phyloP scores from a whole-genome alignment of 441 rosid species.

The Bocquillonia castaneifolia region DNA sequence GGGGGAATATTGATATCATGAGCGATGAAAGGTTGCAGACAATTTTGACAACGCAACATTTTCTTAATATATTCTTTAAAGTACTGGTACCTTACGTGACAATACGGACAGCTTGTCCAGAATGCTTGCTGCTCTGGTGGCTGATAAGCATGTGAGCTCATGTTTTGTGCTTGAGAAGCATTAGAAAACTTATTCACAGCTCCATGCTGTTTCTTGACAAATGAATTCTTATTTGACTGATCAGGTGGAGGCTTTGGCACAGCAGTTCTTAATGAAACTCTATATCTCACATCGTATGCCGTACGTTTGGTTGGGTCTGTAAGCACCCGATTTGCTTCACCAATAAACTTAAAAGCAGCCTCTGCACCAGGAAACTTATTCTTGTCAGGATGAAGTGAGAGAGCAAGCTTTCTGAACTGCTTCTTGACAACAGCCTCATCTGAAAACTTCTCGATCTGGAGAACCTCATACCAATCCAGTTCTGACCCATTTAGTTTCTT shows the following conservation, averaged over 20 bases:
- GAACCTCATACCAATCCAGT: constrained; percentile 81
- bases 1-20: constrained; percentile 30
- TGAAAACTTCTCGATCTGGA: constrained; percentile 57
- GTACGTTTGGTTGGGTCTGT: constrained; percentile 52
- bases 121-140: constrained; percentile 39
- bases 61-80: constrained; percentile 31
- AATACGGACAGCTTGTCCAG: constrained; percentile 66
- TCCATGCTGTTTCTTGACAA: constrained; percentile 24
- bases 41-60: constrained; percentile 41
- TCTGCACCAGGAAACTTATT: constrained; percentile 89
- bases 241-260: constrained; percentile 39
- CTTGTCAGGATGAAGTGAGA: constrained; percentile 84
- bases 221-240: constrained; percentile 31
- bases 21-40: constrained; percentile 49
- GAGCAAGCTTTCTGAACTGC: constrained; percentile 83
- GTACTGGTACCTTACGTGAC: constrained; percentile 45
- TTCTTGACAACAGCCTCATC: constrained; percentile 67
- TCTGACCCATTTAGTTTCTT: constrained; percentile 51
- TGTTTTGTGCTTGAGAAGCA: constrained; percentile 30
- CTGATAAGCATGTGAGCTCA: constrained; percentile 29
- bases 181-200: constrained; percentile 22
- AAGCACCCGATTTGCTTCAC: constrained; percentile 83
- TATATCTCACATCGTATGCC: constrained; percentile 47
- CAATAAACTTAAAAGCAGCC: constrained; percentile 82
- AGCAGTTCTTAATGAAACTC: constrained; percentile 26